phyloP scores from a whole-genome alignment of 345 rosid species.

The Eucalyptus cloeziana region DNA sequence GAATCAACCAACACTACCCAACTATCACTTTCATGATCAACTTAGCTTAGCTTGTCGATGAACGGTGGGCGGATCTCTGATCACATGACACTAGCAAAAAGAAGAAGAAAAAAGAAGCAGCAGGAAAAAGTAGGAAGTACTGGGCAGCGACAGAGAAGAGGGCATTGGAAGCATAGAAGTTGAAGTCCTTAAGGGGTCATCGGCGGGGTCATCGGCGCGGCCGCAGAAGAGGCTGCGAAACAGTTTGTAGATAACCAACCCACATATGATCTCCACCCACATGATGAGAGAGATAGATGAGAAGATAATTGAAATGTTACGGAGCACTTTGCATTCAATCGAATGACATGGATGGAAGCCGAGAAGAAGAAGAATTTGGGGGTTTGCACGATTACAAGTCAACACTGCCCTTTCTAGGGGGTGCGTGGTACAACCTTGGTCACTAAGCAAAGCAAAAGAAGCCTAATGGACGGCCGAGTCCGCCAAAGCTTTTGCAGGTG shows the following conservation, averaged over 20 bases:
- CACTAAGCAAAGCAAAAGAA: background rate
- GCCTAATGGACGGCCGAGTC: background rate
- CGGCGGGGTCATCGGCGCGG: conserved; percentile 36
- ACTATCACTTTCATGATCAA: background rate
- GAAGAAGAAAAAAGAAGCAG: background rate
- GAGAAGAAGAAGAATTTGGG: background rate
- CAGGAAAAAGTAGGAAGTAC: conserved; percentile 1
- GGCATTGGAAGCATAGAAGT: conserved; percentile 46
- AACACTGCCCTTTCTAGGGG: background rate
- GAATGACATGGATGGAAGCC: background rate
- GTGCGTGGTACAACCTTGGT: background rate
- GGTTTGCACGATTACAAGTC: background rate
- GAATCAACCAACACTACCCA: background rate
- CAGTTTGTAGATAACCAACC: conserved; percentile 45
- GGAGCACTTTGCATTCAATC: background rate
- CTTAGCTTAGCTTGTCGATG: background rate
- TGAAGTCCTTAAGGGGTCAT: conserved; percentile 43
- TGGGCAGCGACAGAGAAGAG: conserved; percentile 62
- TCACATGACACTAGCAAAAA: background rate
- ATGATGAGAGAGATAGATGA: background rate
- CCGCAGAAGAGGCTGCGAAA: conserved; percentile 33
- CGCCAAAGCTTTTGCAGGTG: background rate
- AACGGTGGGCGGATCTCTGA: background rate
- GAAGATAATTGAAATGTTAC: background rate
- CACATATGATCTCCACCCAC: conserved; percentile 82